A percentile compares a stretch with the other conserved stretches of the same genome.
Conservation (phyloP, 345 rosid genomes). For the Mallotus nudiflorus region DNA sequence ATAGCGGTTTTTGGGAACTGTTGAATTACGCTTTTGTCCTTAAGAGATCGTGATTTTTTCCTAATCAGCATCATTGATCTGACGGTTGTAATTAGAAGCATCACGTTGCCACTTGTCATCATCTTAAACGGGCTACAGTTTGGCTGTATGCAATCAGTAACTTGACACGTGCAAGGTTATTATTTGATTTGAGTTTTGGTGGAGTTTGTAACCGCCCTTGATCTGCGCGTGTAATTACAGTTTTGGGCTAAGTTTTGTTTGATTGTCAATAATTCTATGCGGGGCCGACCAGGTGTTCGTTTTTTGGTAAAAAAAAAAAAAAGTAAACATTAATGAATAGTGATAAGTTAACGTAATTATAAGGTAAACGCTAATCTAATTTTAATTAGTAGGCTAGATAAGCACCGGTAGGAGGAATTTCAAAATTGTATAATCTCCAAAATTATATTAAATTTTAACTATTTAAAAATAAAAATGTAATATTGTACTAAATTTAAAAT, state of each 20-base stretch:
- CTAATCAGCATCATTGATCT: not conserved
- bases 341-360: too few relatives aligned
- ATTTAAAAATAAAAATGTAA: too few relatives aligned
- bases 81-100: not conserved
- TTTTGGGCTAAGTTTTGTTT: not conserved
- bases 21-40: slow-evolving; percentile 5
- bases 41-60: not conserved
- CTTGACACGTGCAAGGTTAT: not conserved
- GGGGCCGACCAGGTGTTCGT: not conserved
- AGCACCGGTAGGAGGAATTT: too few relatives aligned
- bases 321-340: too few relatives aligned
- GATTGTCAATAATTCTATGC: not conserved
- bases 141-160: not conserved
- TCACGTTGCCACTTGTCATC: not conserved
- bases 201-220: not conserved
- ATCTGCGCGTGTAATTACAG: not conserved
- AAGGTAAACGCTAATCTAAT: too few relatives aligned
- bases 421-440: too few relatives aligned
- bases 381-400: too few relatives aligned
- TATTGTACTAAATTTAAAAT: too few relatives aligned
- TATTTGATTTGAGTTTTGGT: not conserved
- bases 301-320: not conserved
- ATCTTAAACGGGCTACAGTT: not conserved
- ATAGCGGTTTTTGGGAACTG: slow-evolving; percentile 2
- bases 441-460: too few relatives aligned